Evolutionary conservation across 1,284 basidiomycete genomes (phyloP).

Genomic region (Cutaneotrichosporon cavernicola): DNA sequence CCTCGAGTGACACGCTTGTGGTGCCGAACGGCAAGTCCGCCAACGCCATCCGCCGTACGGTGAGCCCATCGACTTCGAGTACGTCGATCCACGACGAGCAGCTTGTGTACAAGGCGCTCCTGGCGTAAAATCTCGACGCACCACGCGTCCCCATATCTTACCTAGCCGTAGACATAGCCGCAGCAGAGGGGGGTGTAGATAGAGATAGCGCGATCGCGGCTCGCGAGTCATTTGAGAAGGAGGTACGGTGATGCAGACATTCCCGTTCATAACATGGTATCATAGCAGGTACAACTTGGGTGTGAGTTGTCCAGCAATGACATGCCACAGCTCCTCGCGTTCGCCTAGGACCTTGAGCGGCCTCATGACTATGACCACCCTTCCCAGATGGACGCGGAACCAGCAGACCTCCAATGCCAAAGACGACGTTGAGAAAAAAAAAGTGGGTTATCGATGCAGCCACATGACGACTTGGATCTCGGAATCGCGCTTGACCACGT

Average conservation of each 20-base stretch:
- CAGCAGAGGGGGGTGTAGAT: not conserved
- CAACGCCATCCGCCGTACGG: conserved; percentile 10
- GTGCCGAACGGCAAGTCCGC: not conserved
- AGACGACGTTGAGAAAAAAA: not conserved
- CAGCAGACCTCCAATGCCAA: not conserved
- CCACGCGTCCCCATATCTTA: not conserved
- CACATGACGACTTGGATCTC: conserved; percentile 8
- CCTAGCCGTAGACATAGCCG: not conserved
- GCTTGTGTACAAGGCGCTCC: conserved; percentile 11
- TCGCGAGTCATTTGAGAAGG: not conserved
- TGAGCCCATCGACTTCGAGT: conserved; percentile 4
- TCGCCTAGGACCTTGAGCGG: no score
- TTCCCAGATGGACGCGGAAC: not conserved
- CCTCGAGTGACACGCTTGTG: not conserved
- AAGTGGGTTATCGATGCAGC: no score
- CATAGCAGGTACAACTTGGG: not conserved
- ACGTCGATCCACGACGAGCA: conserved; percentile 10
- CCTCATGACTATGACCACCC: no score
- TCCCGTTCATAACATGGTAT: not conserved
- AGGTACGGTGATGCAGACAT: conserved; percentile 3
- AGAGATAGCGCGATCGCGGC: not conserved
- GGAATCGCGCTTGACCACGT: conserved; percentile 5
- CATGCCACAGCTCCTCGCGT: no score
- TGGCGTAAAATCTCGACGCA: not conserved
- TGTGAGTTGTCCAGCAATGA: no score